phyloP scores from a whole-genome alignment of 306 rosid species.

The Glycine tomentella region DNA sequence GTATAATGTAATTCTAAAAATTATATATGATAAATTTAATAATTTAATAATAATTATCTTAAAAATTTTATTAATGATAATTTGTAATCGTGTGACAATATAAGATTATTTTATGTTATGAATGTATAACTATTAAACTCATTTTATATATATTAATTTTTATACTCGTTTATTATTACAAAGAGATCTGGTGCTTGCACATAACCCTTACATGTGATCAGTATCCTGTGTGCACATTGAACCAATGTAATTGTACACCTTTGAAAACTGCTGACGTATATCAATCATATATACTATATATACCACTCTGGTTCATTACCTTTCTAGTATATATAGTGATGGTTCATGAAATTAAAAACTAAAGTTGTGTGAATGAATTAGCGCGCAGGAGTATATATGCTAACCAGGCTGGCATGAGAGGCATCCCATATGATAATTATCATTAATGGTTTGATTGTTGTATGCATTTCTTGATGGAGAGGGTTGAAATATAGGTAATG shows the following conservation, averaged over 20 bases:
- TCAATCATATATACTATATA: too few relatives aligned
- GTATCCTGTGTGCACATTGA: background rate
- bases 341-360: background rate
- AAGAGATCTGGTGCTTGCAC: background rate
- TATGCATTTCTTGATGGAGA: background rate
- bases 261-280: background rate
- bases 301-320: background rate
- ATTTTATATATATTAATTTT: too few relatives aligned
- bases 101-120: too few relatives aligned
- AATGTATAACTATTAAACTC: too few relatives aligned
- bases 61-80: too few relatives aligned
- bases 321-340: background rate
- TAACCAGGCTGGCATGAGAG: constrained; percentile 1
- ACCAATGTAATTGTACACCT: background rate
- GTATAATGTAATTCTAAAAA: too few relatives aligned
- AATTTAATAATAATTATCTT: too few relatives aligned
- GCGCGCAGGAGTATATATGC: background rate
- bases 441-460: background rate
- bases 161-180: background rate
- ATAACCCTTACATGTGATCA: constrained; percentile 5
- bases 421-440: background rate
- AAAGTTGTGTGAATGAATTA: background rate
- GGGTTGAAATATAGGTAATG: background rate
- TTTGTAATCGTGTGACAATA: too few relatives aligned
- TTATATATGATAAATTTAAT: too few relatives aligned